Percentiles rank a stretch among this genome's conserved stretches.
Conservation (phyloP, 768 basidiomycete species). For the Tulasnella sp. region DNA sequence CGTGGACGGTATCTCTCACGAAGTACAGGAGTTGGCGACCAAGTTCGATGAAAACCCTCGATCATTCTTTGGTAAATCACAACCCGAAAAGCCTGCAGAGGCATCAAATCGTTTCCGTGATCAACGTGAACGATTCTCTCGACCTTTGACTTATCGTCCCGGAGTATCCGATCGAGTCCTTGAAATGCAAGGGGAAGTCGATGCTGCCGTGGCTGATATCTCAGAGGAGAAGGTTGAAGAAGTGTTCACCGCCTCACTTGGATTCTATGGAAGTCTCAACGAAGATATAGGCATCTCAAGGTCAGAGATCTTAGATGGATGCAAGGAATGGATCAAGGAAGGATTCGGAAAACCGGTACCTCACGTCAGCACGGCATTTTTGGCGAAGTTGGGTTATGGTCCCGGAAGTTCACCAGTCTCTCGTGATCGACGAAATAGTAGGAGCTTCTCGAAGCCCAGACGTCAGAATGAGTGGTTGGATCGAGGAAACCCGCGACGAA, state of each 20-base stretch:
- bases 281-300: not conserved
- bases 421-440: no score
- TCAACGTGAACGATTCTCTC: not conserved
- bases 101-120: not conserved
- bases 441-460: no score
- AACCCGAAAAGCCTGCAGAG: not conserved
- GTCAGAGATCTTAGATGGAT: not conserved
- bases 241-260: not conserved
- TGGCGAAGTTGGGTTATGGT: no score
- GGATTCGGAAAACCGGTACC: no score
- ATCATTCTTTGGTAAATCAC: slow-evolving; percentile 22
- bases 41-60: slow-evolving; percentile 35
- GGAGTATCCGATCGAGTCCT: not conserved
- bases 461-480: no score
- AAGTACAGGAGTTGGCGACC: slow-evolving; percentile 37
- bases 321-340: not conserved
- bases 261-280: not conserved
- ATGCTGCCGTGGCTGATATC: not conserved
- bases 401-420: no score
- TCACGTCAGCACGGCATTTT: no score
- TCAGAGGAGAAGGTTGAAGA: not conserved
- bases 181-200: not conserved
- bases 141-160: not conserved
- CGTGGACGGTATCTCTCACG: slow-evolving; percentile 33
- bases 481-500: no score